Evolutionary conservation across 2,329 filamentous ascomycete species (phyloP), one percentile per base, ranked within the genome.

Genomic region (Sphaerulina populicola): DNA sequence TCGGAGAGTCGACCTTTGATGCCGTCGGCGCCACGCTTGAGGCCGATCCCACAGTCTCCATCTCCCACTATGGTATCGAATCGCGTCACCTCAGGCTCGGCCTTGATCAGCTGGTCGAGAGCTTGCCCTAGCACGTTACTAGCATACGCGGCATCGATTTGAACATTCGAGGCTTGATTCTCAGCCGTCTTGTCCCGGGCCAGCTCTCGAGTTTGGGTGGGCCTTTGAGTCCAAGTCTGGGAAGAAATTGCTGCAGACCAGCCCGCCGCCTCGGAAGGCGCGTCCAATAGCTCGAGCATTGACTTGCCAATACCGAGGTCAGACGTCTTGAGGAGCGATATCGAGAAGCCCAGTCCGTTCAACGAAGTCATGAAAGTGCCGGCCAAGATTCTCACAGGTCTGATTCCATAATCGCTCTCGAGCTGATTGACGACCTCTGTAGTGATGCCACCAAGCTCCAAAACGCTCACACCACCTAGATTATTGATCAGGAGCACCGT

Each of bases 11-110:
- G 68, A 27, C 69, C 62, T 30, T 74, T 65, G 42, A 76, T 69
- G 14, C 59, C 80, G 75, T 94, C 84, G n/a, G 89, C 88, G 44
- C 89, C 89, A 55, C 88, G 82, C 72, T 88, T 88, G 55, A 95
- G 74, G 4, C 88, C 88, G 52, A 88, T 86, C 8, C 89, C 89
- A 63, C 89, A 95, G 69, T 95, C 89, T 42, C 89, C 89, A 64
- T 95, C 89, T 38, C 89, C 89, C 21, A 94, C 88, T 10, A 93
- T 80, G 0, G 88, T 94, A 64, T 86, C 83, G 63, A 77, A 86
- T 49, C 72, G 77, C 9, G 83, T 86, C 49, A 86, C 73, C 38
- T 82, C 76, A 7, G 80, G 76, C 62, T 87, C 83, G 1, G 76
- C 83, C 0, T 72, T 75, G 55, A 88, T 77, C 11, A 89, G 71